Conservation (phyloP, 306 rosid species). For the Rosa lucieae region DNA sequence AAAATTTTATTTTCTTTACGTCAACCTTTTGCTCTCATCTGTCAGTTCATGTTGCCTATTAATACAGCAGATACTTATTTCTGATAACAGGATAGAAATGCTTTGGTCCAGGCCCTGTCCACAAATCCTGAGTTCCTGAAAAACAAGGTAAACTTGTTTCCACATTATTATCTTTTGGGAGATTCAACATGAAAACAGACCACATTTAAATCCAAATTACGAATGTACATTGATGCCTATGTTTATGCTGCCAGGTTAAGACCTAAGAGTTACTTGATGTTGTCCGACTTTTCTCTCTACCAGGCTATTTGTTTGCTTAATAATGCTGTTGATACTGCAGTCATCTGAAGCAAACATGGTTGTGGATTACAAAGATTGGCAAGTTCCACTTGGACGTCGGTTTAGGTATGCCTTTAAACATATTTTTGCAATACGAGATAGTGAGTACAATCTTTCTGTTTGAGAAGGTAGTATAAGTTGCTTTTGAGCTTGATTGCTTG, state of each 20-base stretch:
- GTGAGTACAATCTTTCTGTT: neutral
- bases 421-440: neutral
- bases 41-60: conserved; percentile 6
- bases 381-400: conserved; percentile 96
- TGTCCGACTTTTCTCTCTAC: neutral
- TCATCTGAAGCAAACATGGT: conserved; percentile 71
- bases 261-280: too few species aligned
- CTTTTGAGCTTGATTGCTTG: neutral
- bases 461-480: neutral
- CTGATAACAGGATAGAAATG: conserved; percentile 71
- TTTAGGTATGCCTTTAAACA: conserved; percentile 61
- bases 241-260: neutral
- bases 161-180: conserved; percentile 13
- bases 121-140: conserved; percentile 86
- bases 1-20: neutral
- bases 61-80: conserved; percentile 8
- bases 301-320: neutral
- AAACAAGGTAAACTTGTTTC: conserved; percentile 59
- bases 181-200: neutral
- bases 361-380: conserved; percentile 97
- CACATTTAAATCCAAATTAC: neutral
- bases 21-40: neutral
- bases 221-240: neutral
- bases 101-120: conserved; percentile 80
- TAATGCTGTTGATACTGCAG: conserved; percentile 46